phyloP scores from a whole-genome alignment of 176 grass and related monocot genomes.

The Melocanna baccifera region DNA sequence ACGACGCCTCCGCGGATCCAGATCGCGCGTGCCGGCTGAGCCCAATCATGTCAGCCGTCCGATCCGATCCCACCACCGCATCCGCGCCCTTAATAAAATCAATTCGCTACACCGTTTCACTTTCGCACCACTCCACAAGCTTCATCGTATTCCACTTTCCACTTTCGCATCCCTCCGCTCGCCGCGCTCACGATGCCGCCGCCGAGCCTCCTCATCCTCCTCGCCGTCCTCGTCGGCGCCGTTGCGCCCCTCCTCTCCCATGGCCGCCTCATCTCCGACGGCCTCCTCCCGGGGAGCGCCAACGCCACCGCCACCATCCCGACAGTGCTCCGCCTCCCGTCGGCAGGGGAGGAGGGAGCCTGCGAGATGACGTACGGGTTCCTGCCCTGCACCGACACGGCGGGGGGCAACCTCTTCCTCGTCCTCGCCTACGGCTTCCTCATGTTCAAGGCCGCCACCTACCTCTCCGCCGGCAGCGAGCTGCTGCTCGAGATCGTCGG shows the following conservation, averaged over 20 bases:
- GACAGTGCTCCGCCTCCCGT: slow-evolving; percentile 31
- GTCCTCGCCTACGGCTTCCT: slow-evolving; percentile 72
- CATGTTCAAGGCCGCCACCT: slow-evolving; percentile 90
- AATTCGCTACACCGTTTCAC: not conserved
- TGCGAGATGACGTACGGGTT: slow-evolving; percentile 93
- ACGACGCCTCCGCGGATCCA: too few species aligned
- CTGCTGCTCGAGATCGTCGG: slow-evolving; percentile 84
- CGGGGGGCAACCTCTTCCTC: slow-evolving; percentile 70
- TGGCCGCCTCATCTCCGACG: not conserved
- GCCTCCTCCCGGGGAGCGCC: not conserved
- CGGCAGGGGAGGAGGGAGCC: not conserved
- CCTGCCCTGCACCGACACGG: slow-evolving; percentile 70
- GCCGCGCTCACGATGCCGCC: slow-evolving; percentile 18
- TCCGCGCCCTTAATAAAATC: not conserved
- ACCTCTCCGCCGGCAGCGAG: slow-evolving; percentile 85
- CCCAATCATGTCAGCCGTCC: too few species aligned
- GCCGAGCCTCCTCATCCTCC: slow-evolving; percentile 23
- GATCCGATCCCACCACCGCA: too few species aligned
- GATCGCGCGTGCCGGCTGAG: too few species aligned
- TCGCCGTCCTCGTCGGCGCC: slow-evolving; percentile 25
- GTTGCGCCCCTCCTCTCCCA: slow-evolving; percentile 10
- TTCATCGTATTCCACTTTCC: too few species aligned
- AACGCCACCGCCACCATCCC: not conserved
- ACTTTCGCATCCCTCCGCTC: not conserved
- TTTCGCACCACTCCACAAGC: too few species aligned